phyloP scores from a whole-genome alignment of 495 filamentous ascomycete species.

The Trichocladium antarcticum region DNA sequence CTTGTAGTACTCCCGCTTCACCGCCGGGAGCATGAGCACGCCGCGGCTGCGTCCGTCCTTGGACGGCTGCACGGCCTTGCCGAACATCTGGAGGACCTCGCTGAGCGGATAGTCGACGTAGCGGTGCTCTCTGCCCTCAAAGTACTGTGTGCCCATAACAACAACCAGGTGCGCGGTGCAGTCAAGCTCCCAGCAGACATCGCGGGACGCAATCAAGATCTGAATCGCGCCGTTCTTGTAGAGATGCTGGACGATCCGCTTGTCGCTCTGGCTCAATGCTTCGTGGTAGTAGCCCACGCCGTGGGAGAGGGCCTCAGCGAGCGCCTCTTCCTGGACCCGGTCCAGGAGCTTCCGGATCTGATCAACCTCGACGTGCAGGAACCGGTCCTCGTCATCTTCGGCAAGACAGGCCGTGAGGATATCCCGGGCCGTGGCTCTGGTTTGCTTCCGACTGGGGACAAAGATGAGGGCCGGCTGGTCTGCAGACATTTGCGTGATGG shows the following conservation, averaged over 20 bases:
- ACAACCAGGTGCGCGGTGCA: conserved; percentile 80
- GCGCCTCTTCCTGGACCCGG: conserved; percentile 69
- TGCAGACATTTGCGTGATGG: conserved; percentile 71
- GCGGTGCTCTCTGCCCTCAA: conserved; percentile 90
- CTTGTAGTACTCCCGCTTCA: conserved; percentile 95
- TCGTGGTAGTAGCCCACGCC: conserved; percentile 98
- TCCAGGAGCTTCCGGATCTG: conserved; percentile 74
- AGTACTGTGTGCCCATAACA: conserved; percentile 98
- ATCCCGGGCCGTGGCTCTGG: conserved; percentile 79
- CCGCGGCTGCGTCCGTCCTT: conserved; percentile 72
- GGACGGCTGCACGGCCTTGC: conserved; percentile 70
- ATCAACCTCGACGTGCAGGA: conserved; percentile 68
- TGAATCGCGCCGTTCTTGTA: conserved; percentile 89
- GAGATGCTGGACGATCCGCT: conserved; percentile 83
- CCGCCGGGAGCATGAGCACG: conserved; percentile 86
- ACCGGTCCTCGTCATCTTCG: conserved; percentile 87
- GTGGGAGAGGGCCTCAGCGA: conserved; percentile 86
- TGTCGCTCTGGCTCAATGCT: conserved; percentile 76
- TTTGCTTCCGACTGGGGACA: conserved; percentile 86
- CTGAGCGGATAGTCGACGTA: conserved; percentile 95
- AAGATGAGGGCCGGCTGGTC: conserved; percentile 87
- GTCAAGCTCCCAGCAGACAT: conserved; percentile 94
- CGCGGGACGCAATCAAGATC: conserved; percentile 82
- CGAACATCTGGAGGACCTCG: conserved; percentile 99
- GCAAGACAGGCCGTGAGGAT: conserved; percentile 71